Conservation (phyloP, 345 rosid species). For the Hirschfeldia incana region DNA sequence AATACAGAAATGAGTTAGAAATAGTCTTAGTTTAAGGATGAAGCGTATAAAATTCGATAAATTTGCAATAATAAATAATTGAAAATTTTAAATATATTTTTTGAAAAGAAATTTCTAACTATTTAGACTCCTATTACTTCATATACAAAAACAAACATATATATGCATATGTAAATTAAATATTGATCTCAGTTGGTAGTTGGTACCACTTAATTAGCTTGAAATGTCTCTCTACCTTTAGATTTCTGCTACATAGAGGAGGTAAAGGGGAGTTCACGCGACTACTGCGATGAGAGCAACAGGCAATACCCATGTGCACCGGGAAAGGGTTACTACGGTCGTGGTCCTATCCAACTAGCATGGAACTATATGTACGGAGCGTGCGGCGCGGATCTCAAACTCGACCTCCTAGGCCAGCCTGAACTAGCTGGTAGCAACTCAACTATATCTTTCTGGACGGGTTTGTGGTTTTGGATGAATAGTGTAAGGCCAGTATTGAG, state of each 20-base stretch:
- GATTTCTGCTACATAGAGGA: slow-evolving; percentile 73
- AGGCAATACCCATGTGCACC: slow-evolving; percentile 58
- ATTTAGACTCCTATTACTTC: background rate
- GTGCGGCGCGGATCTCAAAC: slow-evolving; percentile 39
- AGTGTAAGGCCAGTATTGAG: slow-evolving; percentile 42
- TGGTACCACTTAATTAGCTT: background rate
- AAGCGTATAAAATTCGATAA: background rate
- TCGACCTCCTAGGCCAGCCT: slow-evolving; percentile 46
- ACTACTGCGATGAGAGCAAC: slow-evolving; percentile 48
- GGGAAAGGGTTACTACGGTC: slow-evolving; percentile 50
- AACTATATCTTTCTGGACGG: slow-evolving; percentile 47
- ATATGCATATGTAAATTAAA: background rate
- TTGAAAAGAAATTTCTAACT: background rate
- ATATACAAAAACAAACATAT: background rate
- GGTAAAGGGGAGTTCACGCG: slow-evolving; percentile 48
- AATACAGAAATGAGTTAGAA: no score
- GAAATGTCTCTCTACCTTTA: slow-evolving; percentile 8
- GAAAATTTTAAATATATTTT: background rate
- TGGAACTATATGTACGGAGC: slow-evolving; percentile 63
- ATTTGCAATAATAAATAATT: background rate
- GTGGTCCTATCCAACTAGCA: slow-evolving; percentile 59
- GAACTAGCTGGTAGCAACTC: slow-evolving; percentile 47
- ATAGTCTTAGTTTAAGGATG: background rate
- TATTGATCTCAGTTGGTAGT: background rate
- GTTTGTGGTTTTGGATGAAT: slow-evolving; percentile 62